phyloP scores from a whole-genome alignment of 306 rosid species.

The Vigna radiata region DNA sequence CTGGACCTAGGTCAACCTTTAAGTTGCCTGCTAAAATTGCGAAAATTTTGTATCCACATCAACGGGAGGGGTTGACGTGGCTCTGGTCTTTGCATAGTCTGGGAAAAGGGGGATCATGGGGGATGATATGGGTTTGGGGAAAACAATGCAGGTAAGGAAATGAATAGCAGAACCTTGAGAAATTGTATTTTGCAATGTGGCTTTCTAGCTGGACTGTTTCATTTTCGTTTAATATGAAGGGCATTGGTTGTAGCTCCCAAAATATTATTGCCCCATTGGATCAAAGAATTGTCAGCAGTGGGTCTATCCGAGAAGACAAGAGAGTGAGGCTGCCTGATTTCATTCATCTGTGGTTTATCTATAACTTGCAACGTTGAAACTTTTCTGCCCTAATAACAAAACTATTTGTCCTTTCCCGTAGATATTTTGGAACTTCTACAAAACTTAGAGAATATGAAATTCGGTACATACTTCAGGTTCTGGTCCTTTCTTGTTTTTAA shows the following conservation, averaged over 20 bases:
- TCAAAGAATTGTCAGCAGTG: constrained; percentile 80
- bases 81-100: constrained; percentile 88
- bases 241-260: constrained; percentile 87
- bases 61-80: constrained; percentile 86
- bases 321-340: constrained; percentile 67
- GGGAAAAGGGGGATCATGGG: constrained; percentile 95
- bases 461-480: constrained; percentile 82
- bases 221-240: constrained; percentile 72
- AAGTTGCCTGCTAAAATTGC: constrained; percentile 72
- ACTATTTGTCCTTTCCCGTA: constrained; percentile 47
- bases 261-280: constrained; percentile 88
- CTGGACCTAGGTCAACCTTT: constrained; percentile 59
- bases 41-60: constrained; percentile 80
- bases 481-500: constrained; percentile 26
- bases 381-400: constrained; percentile 7
- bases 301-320: constrained; percentile 81
- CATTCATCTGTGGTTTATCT: constrained; percentile 34
- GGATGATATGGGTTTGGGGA: constrained; percentile 97
- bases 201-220: constrained; percentile 83
- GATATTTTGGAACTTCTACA: constrained; percentile 71
- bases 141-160: constrained; percentile 94
- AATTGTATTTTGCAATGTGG: no score
- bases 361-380: not conserved
- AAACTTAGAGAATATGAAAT: constrained; percentile 84
- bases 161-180: constrained; percentile 36